These are phyloP conservation scores for Xylaria sp. DNA, from an alignment of 2,329 filamentous ascomycete species.

Conservation along the genomic window DNA sequence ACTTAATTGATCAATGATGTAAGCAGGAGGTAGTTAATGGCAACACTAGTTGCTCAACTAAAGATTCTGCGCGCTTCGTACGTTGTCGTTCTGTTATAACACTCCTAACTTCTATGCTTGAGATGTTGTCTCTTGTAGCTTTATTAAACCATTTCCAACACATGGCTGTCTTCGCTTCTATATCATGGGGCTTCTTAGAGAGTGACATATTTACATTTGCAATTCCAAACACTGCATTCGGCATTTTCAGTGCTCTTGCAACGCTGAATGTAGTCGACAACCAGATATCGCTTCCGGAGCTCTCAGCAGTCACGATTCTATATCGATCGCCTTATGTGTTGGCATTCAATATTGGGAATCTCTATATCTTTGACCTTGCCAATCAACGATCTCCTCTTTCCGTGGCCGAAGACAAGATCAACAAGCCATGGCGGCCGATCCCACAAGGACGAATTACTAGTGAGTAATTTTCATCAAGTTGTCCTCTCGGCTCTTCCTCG, in stretches of 20 bases:
- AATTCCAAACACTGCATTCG: conserved; percentile 24
- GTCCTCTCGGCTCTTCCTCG: too few species aligned
- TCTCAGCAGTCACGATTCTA: conserved; percentile 3
- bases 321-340: conserved; percentile 8
- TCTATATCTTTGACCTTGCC: conserved; percentile 44
- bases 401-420: conserved; percentile 45
- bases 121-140: too few species aligned
- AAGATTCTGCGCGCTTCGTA: too few species aligned
- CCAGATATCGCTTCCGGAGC: not conserved
- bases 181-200: too few species aligned
- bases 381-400: conserved; percentile 45
- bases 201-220: too few species aligned
- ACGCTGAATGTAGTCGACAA: not conserved
- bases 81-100: too few species aligned
- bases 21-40: too few species aligned
- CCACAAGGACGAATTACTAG: conserved; percentile 26
- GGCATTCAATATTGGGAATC: conserved; percentile 39
- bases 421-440: conserved; percentile 47
- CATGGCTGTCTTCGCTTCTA: too few species aligned
- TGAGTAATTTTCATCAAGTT: not conserved
- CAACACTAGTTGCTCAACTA: too few species aligned
- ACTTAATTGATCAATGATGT: too few species aligned
- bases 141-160: too few species aligned
- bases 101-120: too few species aligned
- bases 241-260: conserved; percentile 19